Base-by-base conservation (phyloP, 306 rosid species). In the Ormosia semicastrata region DNA sequence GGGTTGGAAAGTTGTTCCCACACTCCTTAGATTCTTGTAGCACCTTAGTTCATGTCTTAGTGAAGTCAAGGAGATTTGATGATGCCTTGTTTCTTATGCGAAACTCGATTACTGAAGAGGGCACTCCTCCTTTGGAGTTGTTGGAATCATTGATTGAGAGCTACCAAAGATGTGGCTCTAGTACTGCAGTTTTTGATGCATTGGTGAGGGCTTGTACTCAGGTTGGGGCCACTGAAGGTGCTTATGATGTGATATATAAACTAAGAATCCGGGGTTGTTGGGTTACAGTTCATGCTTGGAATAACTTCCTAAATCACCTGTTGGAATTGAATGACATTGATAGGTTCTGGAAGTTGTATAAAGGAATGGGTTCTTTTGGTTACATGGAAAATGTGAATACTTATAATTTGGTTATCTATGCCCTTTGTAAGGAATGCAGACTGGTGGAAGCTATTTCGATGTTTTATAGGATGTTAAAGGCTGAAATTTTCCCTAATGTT, bases 251-350 rank as follows among this genome's bases (percentile, higher is more conserved):
- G 29, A 86, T 88, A 4, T 71, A 13, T 39, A 81, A 81, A 79
- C 79, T 86, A 64, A 88, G 84, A 47, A 13, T 4, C 30, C 73
- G 41, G n/a, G 86, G 89, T 9, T 80, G 1, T 70, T 74, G 75
- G 78, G 88, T 90, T 37, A 67, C 92, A 1, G 36, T 90, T 82
- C 94, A 90, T 41, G 94, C 92, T 34, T 90, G 92, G 92, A 90
- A 90, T 81, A 90, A 90, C 75, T 88, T 85, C 73, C 73, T 90
- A 8, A 85, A 66, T 62, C 92, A 85, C 54, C 60, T 86, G 5
- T 50, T 90, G 83, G 88, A 86, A 82, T 57, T 85, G 79, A 81
- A 85, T 32, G 83, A 85, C 34, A 71, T 71, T 60, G 76, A 62
- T 86, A 86, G 83, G 58, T 90, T 90, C 59, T 86, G 90, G 94